A percentile compares a stretch with the other conserved stretches of the same genome.
Evolutionary conservation across 371 early-diverging fungal genomes (phyloP).

Genomic region (Mortierella polycephala): DNA sequence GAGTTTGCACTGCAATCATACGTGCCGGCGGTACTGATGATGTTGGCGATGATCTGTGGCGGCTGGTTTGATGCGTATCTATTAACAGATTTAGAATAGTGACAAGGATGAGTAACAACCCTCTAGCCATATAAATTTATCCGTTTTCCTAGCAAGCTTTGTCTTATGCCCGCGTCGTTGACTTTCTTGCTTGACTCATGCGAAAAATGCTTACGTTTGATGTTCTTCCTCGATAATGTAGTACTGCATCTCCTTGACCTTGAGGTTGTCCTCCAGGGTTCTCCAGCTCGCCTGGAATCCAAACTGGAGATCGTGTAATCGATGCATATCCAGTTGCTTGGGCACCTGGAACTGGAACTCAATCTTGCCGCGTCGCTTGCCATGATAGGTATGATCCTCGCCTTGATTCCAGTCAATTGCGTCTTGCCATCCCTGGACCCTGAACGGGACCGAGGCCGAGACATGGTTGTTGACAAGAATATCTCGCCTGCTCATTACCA

Average conservation of each 20-base stretch:
- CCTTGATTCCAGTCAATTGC: constrained; percentile 27
- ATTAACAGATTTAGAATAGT: constrained; percentile 2
- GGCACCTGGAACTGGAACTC: constrained; percentile 50
- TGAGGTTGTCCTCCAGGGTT: constrained; percentile 25
- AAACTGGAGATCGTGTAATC: constrained; percentile 40
- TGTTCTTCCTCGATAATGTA: constrained; percentile 42
- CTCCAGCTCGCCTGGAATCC: constrained; percentile 41
- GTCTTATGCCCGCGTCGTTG: too few species aligned
- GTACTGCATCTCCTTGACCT: constrained; percentile 37
- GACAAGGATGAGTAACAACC: constrained; percentile 7
- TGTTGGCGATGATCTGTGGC: constrained; percentile 4
- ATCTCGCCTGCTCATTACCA: constrained; percentile 32
- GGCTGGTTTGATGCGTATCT: constrained; percentile 17
- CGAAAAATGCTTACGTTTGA: constrained; percentile 28
- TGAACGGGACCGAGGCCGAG: constrained; percentile 27
- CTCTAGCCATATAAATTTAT: background rate
- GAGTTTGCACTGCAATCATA: constrained; percentile 19
- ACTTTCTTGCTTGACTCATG: background rate
- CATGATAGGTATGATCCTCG: constrained; percentile 43
- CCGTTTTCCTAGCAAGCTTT: too few species aligned
- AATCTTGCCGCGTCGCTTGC: constrained; percentile 35
- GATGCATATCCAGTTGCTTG: constrained; percentile 32
- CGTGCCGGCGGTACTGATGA: constrained; percentile 36
- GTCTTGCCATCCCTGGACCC: constrained; percentile 50
- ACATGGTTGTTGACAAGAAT: constrained; percentile 44